A percentile compares a stretch with the other conserved stretches of the same genome.
Conservation (phyloP, 768 basidiomycete genomes). For the Mycena metata region DNA sequence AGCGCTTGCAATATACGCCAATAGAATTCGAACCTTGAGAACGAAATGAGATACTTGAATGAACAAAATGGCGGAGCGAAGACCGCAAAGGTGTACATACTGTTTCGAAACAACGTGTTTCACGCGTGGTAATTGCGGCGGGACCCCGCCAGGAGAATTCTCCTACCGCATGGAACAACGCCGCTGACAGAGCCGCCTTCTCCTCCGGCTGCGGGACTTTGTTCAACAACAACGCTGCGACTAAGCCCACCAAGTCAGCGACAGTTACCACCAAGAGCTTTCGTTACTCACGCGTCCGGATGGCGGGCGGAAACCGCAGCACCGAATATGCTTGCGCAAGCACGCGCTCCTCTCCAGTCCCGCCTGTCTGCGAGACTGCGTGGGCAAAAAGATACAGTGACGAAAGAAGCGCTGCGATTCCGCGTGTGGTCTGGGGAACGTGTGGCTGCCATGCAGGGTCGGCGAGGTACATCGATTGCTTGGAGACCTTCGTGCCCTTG, state of each 20-base stretch:
- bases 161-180: constrained; percentile 40
- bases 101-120: constrained; percentile 38
- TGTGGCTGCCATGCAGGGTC: constrained; percentile 43
- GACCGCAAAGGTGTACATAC: constrained; percentile 18
- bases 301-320: constrained; percentile 45
- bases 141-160: constrained; percentile 42
- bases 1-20: constrained; percentile 34
- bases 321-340: constrained; percentile 42
- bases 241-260: constrained; percentile 23
- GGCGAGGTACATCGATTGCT: constrained; percentile 38
- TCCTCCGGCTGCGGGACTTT: constrained; percentile 39
- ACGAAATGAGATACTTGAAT: background rate
- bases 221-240: constrained; percentile 43
- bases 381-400: constrained; percentile 45
- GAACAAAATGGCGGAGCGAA: no score
- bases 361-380: constrained; percentile 37
- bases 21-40: constrained; percentile 29
- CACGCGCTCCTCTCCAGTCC: constrained; percentile 35
- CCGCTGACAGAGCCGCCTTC: constrained; percentile 43
- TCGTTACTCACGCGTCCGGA: constrained; percentile 41
- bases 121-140: constrained; percentile 30
- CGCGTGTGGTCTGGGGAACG: constrained; percentile 43
- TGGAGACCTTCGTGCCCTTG: constrained; percentile 39
- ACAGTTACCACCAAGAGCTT: background rate
- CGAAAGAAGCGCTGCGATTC: constrained; percentile 48